phyloP scores from a whole-genome alignment of 2,329 filamentous ascomycete genomes.

The Alternaria postmessia region DNA sequence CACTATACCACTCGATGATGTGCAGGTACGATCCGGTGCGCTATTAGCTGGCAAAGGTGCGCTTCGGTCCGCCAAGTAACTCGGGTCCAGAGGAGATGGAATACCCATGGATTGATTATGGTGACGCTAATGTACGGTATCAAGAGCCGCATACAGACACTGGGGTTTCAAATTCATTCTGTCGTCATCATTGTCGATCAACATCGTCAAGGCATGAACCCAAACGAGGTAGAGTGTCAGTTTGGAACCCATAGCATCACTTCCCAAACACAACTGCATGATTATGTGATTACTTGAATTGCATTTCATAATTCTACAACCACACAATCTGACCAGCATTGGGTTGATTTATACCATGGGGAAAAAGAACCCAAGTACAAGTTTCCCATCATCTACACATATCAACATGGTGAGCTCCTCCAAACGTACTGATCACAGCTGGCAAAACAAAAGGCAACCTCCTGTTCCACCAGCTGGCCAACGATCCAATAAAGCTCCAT shows the following conservation, averaged over 20 bases:
- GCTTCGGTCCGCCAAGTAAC: constrained; percentile 5
- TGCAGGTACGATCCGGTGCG: not conserved
- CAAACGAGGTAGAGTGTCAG: not conserved
- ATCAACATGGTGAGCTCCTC: constrained; percentile 22
- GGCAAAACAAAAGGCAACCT: not conserved
- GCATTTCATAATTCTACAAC: constrained; percentile 32
- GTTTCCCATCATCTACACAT: constrained; percentile 32
- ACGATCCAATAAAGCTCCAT: constrained; percentile 8
- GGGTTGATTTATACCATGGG: constrained; percentile 8
- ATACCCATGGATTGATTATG: not conserved
- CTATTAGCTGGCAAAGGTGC: not conserved
- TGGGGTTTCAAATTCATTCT: not conserved
- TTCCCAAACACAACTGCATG: not conserved
- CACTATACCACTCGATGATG: not conserved
- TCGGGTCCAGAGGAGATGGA: not conserved
- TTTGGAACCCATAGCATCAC: not conserved
- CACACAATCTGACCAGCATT: constrained; percentile 20
- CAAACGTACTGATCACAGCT: constrained; percentile 1
- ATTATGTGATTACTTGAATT: constrained; percentile 15
- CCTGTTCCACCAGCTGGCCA: not conserved
- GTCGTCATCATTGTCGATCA: not conserved
- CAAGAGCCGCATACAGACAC: not conserved
- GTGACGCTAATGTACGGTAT: not conserved
- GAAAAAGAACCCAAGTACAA: constrained; percentile 8
- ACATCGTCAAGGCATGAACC: not conserved